These are phyloP conservation scores for Novymonas esmeraldas DNA, from an alignment of 208 protist genomes.

Conservation along the genomic window DNA sequence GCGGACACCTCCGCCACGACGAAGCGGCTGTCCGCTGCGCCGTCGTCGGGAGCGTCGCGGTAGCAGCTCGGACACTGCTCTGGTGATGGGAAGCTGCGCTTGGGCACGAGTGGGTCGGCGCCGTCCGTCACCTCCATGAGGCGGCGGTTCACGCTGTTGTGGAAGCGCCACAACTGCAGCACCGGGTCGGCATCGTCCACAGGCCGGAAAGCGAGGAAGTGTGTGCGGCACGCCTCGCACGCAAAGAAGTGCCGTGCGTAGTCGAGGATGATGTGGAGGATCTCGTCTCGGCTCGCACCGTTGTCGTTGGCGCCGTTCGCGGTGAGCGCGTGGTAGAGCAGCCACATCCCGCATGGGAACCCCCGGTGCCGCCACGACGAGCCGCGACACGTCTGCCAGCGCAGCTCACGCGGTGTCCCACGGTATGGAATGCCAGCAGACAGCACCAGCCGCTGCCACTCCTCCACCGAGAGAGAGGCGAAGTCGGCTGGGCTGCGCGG, in stretches of 20 bases:
- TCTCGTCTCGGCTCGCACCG: slow-evolving; percentile 3
- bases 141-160: slow-evolving; percentile 69
- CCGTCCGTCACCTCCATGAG: slow-evolving; percentile 33
- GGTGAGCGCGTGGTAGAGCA: slow-evolving; percentile 75
- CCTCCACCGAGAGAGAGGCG: slow-evolving; percentile 13
- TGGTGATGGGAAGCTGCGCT: slow-evolving; percentile 46
- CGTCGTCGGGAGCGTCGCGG: neutral
- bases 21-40: slow-evolving; percentile 2
- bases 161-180: slow-evolving; percentile 71
- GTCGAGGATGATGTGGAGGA: slow-evolving; percentile 51
- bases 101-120: slow-evolving; percentile 65
- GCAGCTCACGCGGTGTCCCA: slow-evolving; percentile 40
- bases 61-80: slow-evolving; percentile 44
- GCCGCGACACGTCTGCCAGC: slow-evolving; percentile 64
- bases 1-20: slow-evolving; percentile 14
- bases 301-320: slow-evolving; percentile 9
- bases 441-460: slow-evolving; percentile 52
- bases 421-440: slow-evolving; percentile 54
- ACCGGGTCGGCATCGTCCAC: slow-evolving; percentile 29
- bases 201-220: slow-evolving; percentile 59
- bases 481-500: neutral
- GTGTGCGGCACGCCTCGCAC: slow-evolving; percentile 53
- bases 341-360: slow-evolving; percentile 76
- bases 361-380: slow-evolving; percentile 62
- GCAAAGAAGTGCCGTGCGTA: slow-evolving; percentile 70